These are phyloP conservation scores for Pichia sp. DNA, from an alignment of 1,139 yeast genomes.

Conservation along the genomic window DNA sequence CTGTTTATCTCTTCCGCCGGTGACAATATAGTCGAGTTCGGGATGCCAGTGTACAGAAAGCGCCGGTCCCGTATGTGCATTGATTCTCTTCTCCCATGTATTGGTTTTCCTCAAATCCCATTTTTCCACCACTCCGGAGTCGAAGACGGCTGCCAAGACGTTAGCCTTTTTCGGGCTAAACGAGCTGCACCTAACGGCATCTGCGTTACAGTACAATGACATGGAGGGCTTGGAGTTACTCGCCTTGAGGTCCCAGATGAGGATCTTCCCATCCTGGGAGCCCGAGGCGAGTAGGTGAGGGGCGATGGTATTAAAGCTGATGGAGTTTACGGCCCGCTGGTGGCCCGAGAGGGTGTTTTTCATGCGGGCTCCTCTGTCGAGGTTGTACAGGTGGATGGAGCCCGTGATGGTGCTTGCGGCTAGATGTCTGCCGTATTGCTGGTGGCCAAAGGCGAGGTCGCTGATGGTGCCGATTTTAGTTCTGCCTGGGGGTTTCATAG, in stretches of 20 bases:
- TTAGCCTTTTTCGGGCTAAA: constrained; percentile 48
- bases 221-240: constrained; percentile 43
- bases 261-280: constrained; percentile 85
- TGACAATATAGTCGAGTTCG: constrained; percentile 69
- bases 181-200: constrained; percentile 60
- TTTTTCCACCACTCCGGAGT: constrained; percentile 79
- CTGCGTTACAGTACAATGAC: constrained; percentile 52
- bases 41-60: constrained; percentile 87
- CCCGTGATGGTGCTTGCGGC: constrained; percentile 51
- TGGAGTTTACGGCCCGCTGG: constrained; percentile 73
- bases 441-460: constrained; percentile 46
- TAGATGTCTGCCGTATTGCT: constrained; percentile 38
- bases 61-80: constrained; percentile 92
- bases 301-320: constrained; percentile 61
- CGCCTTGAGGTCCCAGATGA: constrained; percentile 80
- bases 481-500: constrained; percentile 29
- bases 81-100: constrained; percentile 66
- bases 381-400: constrained; percentile 44
- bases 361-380: constrained; percentile 40
- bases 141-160: constrained; percentile 71
- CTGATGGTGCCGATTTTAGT: constrained; percentile 45
- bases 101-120: constrained; percentile 69
- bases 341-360: constrained; percentile 61
- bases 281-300: constrained; percentile 70
- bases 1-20: constrained; percentile 91